Conservation (phyloP, 2,329 filamentous ascomycete species). For the Metarhizium sp. region DNA sequence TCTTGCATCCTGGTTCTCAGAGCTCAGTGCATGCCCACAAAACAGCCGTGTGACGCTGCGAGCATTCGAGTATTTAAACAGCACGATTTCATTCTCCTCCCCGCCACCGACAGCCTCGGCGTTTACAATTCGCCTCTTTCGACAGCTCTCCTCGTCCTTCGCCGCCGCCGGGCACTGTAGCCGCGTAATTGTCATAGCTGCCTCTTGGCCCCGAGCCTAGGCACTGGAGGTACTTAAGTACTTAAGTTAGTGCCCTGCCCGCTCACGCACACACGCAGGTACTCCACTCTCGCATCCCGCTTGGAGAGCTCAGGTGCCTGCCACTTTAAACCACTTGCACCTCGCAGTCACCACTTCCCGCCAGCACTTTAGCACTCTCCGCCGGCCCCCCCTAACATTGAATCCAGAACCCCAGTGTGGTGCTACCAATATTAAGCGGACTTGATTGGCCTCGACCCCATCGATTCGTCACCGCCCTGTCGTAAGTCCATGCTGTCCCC, state of each 20-base stretch:
- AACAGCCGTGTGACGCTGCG: no score
- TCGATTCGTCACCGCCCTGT: constrained; percentile 1
- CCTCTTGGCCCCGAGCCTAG: not conserved
- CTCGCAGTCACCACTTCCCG: no score
- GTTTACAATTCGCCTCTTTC: not conserved
- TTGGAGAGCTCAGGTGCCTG: no score
- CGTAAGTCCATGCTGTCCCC: not conserved
- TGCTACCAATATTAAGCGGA: no score
- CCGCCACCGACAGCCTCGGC: not conserved
- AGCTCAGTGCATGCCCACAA: not conserved
- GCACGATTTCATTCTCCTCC: not conserved
- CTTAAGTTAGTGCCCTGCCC: no score
- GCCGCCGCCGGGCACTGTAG: not conserved
- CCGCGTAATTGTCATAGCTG: not conserved
- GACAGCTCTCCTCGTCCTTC: not conserved
- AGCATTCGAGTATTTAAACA: no score
- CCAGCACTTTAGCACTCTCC: no score
- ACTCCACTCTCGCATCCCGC: not conserved
- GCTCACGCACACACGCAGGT: not conserved
- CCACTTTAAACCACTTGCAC: no score
- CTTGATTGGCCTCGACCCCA: not conserved
- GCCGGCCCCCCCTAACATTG: no score
- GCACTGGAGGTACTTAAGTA: no score
- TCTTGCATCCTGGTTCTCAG: not conserved
- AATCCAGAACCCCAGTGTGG: no score